Evolutionary conservation across 2,329 filamentous ascomycete species (phyloP), one percentile per base, ranked within the genome.

Genomic region (Aspergillus thermomutatus): DNA sequence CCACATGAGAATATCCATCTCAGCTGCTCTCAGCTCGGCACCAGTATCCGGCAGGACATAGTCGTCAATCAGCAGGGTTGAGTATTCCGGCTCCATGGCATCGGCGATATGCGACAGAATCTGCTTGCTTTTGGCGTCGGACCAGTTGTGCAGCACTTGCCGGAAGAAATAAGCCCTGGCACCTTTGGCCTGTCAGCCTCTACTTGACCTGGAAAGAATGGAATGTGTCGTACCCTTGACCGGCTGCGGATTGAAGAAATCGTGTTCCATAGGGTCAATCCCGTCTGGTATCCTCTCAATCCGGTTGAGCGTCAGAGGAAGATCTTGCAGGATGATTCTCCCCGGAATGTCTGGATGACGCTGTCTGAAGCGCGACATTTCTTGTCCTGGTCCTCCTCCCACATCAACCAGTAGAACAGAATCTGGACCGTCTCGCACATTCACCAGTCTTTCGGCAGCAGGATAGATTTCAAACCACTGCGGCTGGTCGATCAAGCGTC

Each of bases 301-400:
- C 1, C 60, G 55, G 50, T 66, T 59, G 52, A 71, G 53, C 19
- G 80, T 75, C 3, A 69, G 60, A 0, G 75, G 71, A 2, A 79
- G 69, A 58, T 83, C 81, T 59, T 83, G 79, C 0, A 83, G 64
- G 0, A 83, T 63, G 1, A 82, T 66, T 6, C 71, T 68, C 4
- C 80, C 80, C 0, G 74, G 71, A 0, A 69, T 62, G 0, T 73
- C 52, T 0, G 76, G 73, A 49, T 73, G 69, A 46, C 73, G 70
- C 0, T 62, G 54, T 9, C 55, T 67, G 57, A 79, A 74, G 41
- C 71, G 65, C 6, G 61, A 57, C 21, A 76, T 55, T 58, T 78
- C 72, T 56, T 78, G 73, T 3, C 77, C 76, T 0, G 69, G 52
- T 19, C 69, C 67, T 8, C 76, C 78, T 5, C 75, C 77, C 1